Percentiles rank a stretch among this genome's conserved stretches.
These are phyloP conservation scores for Hyaloperonospora arabidopsidis DNA, from an alignment of 352 stramenopile genomes.

Conservation along the genomic window DNA sequence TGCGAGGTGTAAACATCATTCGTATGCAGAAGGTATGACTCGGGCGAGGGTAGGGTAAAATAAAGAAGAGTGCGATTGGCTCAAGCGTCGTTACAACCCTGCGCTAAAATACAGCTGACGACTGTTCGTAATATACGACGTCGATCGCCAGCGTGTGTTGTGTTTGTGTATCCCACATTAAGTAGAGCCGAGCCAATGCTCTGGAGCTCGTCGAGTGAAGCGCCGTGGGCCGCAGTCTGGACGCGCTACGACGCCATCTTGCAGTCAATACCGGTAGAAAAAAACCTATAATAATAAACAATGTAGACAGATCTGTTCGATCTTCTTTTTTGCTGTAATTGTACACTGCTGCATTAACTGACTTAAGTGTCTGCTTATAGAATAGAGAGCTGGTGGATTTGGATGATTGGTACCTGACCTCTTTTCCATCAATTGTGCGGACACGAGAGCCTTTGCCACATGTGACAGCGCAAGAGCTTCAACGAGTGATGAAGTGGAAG, in stretches of 20 bases:
- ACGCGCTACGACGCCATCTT: slow-evolving; percentile 37
- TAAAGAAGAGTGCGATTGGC: too few relatives aligned
- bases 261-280: slow-evolving; percentile 30
- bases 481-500: slow-evolving; percentile 75
- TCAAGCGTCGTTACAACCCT: slow-evolving; percentile 15
- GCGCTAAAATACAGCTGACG: slow-evolving; percentile 5
- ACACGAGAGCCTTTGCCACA: slow-evolving; percentile 42
- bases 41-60: too few relatives aligned
- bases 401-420: slow-evolving; percentile 48
- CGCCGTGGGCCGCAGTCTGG: slow-evolving; percentile 34
- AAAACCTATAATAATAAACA: background rate
- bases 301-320: background rate
- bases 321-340: too few relatives aligned
- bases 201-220: slow-evolving; percentile 24
- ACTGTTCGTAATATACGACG: background rate
- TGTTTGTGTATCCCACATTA: background rate
- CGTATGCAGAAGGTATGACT: too few relatives aligned
- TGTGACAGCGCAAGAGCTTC: slow-evolving; percentile 47
- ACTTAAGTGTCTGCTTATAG: slow-evolving; percentile 18
- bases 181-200: slow-evolving; percentile 11
- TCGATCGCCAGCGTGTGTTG: background rate
- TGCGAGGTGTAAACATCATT: too few relatives aligned
- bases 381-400: slow-evolving; percentile 51
- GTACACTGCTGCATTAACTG: background rate
- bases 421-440: slow-evolving; percentile 35